Percentiles rank a stretch among this genome's conserved stretches.
phyloP scores from a whole-genome alignment of 202 grass and related monocot species.

The Tripidium arundinaceum region DNA sequence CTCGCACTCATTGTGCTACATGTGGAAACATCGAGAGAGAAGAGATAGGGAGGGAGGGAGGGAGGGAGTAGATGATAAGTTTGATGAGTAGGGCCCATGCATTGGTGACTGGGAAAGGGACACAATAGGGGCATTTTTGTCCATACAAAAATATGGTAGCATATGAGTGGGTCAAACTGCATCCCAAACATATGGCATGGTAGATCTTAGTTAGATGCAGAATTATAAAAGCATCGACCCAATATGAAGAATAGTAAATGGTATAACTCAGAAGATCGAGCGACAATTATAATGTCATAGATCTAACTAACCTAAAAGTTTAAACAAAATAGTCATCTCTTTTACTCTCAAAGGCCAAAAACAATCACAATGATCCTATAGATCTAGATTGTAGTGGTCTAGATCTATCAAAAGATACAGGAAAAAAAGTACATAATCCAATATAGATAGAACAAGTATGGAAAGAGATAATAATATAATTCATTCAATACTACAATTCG shows the following conservation, averaged over 20 bases:
- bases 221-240: no score
- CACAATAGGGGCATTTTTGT: neutral
- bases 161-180: neutral
- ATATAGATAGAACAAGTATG: neutral
- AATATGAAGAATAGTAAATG: neutral
- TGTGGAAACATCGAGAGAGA: neutral
- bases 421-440: neutral
- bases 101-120: neutral
- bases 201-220: neutral
- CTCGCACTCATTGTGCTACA: neutral
- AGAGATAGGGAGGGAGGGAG: no score
- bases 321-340: neutral
- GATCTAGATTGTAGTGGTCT: neutral
- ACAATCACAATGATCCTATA: neutral
- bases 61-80: neutral
- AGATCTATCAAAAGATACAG: neutral
- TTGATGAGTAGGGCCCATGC: neutral
- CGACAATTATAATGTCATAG: neutral
- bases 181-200: neutral
- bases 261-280: neutral
- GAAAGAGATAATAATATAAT: neutral
- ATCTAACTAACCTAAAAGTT: neutral
- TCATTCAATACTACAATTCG: neutral
- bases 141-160: neutral
- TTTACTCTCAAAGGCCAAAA: neutral